Percentiles rank a stretch among this genome's conserved stretches.
These are phyloP conservation scores for Aciculoconidium aculeatum DNA, from an alignment of 805 yeast genomes.

Conservation along the genomic window DNA sequence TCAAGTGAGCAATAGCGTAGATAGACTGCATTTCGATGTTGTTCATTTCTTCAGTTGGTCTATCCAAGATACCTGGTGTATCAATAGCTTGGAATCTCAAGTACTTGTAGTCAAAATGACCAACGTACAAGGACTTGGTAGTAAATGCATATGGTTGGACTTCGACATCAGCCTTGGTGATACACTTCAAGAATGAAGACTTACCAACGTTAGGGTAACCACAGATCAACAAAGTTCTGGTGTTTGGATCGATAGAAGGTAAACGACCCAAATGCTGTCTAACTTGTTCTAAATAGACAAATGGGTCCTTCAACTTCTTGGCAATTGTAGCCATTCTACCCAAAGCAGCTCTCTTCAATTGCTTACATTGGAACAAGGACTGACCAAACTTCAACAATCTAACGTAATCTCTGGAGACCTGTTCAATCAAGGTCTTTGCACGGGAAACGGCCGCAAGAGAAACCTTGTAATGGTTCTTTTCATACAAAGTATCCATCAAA, in stretches of 20 bases:
- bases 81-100: conserved; percentile 98
- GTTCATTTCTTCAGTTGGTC: conserved; percentile 99
- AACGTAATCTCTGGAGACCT: conserved; percentile 91
- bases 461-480: conserved; percentile 96
- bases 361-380: conserved; percentile 97
- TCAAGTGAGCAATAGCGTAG: conserved; percentile 96
- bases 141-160: conserved; percentile 99
- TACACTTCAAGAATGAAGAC: conserved; percentile 86
- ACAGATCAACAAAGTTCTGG: conserved; percentile 94
- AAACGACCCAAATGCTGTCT: conserved; percentile 98
- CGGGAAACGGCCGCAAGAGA: conserved; percentile 91
- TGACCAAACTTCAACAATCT: conserved; percentile 95
- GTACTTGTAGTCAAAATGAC: conserved; percentile 98
- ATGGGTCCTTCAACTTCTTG: conserved; percentile 91
- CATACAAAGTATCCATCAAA: conserved; percentile 95
- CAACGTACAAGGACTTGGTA: conserved; percentile 93
- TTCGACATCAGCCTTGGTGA: conserved; percentile 97
- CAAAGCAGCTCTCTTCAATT: conserved; percentile 94
- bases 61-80: conserved; percentile 97
- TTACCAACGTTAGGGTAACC: conserved; percentile 99
- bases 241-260: conserved; percentile 97
- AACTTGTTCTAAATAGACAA: conserved; percentile 92
- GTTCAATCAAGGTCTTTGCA: conserved; percentile 91
- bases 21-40: conserved; percentile 99
- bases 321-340: conserved; percentile 99